A percentile compares a stretch with the other conserved stretches of the same genome.
phyloP scores from a whole-genome alignment of 805 yeast genomes.

The Candida ponderosae region DNA sequence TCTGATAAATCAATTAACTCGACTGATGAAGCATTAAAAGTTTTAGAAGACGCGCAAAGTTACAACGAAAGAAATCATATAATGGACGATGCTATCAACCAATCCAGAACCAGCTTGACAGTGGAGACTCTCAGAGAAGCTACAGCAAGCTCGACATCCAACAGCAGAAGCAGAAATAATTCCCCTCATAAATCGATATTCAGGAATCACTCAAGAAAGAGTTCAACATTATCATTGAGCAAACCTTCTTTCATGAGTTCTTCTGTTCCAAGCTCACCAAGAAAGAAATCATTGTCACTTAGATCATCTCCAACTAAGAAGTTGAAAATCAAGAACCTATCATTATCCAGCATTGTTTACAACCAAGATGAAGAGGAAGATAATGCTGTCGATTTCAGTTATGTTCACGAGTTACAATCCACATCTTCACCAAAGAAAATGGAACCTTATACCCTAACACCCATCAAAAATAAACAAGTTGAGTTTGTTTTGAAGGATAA shows the following conservation, averaged over 20 bases:
- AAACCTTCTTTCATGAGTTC: constrained; percentile 3
- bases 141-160: no score
- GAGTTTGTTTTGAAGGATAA: constrained; percentile 17
- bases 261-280: constrained; percentile 17
- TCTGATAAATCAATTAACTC: constrained; percentile 4
- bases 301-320: constrained; percentile 8
- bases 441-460: constrained; percentile 6
- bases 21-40: constrained; percentile 17
- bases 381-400: constrained; percentile 12
- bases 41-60: constrained; percentile 10
- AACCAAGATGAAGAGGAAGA: constrained; percentile 9
- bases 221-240: constrained; percentile 4
- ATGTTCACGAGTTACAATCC: constrained; percentile 19
- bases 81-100: constrained; percentile 11
- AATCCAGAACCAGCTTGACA: constrained; percentile 12
- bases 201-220: constrained; percentile 6
- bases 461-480: constrained; percentile 1
- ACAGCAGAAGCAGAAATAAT: constrained; percentile 6
- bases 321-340: constrained; percentile 15
- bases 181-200: constrained; percentile 21
- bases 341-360: constrained; percentile 17
- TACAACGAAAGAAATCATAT: constrained; percentile 4
- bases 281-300: constrained; percentile 4
- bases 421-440: constrained; percentile 12
- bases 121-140: constrained; percentile 8